Evolutionary conservation across 805 yeast species (phyloP).

Genomic region (Candida silvatica): DNA sequence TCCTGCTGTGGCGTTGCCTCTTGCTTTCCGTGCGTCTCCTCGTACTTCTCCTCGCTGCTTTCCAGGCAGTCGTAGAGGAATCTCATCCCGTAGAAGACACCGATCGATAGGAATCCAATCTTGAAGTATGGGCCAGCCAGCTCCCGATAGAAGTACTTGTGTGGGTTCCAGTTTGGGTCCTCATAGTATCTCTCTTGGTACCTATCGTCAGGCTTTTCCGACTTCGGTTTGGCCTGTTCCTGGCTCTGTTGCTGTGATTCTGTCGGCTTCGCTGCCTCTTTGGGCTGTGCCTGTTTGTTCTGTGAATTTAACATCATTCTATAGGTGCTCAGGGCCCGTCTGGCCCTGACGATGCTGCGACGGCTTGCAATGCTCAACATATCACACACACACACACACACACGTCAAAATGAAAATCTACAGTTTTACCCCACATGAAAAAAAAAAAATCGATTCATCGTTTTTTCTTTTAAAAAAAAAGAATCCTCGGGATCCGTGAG

Average conservation of each 20-base stretch:
- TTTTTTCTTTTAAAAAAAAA: no score
- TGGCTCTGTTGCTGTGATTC: background rate
- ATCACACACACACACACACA: no score
- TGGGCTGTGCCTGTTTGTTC: no score
- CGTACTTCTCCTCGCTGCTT: conserved; percentile 2
- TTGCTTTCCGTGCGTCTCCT: background rate
- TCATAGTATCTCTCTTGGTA: conserved; percentile 7
- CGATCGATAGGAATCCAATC: conserved; percentile 34
- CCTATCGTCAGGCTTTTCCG: background rate
- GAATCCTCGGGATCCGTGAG: no score
- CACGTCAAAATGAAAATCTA: no score
- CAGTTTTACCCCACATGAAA: no score
- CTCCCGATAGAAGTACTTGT: conserved; percentile 33
- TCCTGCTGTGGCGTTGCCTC: background rate
- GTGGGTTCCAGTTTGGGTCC: conserved; percentile 18
- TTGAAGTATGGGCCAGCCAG: conserved; percentile 39
- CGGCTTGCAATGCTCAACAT: no score
- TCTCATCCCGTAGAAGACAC: conserved; percentile 36
- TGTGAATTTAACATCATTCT: no score
- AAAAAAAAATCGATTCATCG: no score
- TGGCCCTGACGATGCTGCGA: no score
- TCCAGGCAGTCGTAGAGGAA: conserved; percentile 32
- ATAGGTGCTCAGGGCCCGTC: no score
- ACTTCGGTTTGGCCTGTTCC: background rate
- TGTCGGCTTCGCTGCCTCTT: no score